These are phyloP conservation scores for Melanogaster broomeanus DNA, from an alignment of 768 basidiomycete genomes.

Conservation along the genomic window DNA sequence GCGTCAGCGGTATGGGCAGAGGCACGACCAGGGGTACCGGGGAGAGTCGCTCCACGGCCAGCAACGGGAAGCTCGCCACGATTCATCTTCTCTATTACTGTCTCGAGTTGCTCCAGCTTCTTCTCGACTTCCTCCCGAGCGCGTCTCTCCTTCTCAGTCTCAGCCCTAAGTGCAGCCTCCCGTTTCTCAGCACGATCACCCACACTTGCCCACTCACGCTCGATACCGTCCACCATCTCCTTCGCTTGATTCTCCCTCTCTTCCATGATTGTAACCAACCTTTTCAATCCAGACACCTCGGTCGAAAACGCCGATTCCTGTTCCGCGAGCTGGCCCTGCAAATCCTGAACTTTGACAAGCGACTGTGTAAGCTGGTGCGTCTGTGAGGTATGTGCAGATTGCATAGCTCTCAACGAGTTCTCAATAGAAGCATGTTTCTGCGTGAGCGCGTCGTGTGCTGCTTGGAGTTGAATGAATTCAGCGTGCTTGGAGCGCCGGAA, in stretches of 20 bases:
- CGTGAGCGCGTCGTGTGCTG: constrained; percentile 70
- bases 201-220: constrained; percentile 78
- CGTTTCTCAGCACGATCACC: constrained; percentile 68
- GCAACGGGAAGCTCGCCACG: constrained; percentile 70
- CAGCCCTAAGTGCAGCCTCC: constrained; percentile 66
- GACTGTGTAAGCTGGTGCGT: constrained; percentile 77
- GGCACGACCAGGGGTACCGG: constrained; percentile 45
- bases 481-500: constrained; percentile 82
- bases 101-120: constrained; percentile 69
- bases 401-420: constrained; percentile 70
- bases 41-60: constrained; percentile 38
- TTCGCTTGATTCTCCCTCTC: constrained; percentile 85
- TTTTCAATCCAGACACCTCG: constrained; percentile 72
- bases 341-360: constrained; percentile 69
- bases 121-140: constrained; percentile 73
- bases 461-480: constrained; percentile 74
- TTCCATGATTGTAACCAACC: constrained; percentile 84
- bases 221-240: constrained; percentile 78
- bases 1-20: constrained; percentile 48
- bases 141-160: constrained; percentile 70
- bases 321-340: constrained; percentile 78
- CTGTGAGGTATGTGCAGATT: constrained; percentile 70
- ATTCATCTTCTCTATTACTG: constrained; percentile 69
- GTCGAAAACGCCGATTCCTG: constrained; percentile 81
- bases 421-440: constrained; percentile 69